phyloP scores from a whole-genome alignment of 176 grass and related monocot genomes.

The Lolium multiflorum region DNA sequence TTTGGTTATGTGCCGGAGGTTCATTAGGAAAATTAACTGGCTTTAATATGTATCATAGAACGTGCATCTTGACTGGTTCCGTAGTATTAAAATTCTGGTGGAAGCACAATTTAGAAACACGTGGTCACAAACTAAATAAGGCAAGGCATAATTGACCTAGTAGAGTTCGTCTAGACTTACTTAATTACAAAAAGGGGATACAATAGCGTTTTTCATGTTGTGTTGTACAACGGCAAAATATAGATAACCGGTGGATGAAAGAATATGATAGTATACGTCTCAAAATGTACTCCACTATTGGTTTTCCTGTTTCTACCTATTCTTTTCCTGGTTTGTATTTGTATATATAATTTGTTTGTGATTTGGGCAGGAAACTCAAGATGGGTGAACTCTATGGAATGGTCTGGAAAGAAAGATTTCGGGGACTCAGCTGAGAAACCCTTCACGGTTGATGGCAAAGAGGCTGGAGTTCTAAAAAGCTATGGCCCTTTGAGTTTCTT shows the following conservation, averaged over 20 bases:
- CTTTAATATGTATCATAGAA: too few species aligned
- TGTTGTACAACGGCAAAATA: background rate
- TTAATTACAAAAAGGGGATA: background rate
- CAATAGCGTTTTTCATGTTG: background rate
- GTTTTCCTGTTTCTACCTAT: slow-evolving; percentile 2
- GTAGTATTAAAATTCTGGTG: background rate
- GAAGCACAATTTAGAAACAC: background rate
- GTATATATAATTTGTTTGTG: slow-evolving; percentile 2
- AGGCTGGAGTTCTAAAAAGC: slow-evolving; percentile 83
- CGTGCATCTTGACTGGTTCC: background rate
- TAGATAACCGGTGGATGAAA: background rate
- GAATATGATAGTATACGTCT: background rate
- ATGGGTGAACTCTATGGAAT: slow-evolving; percentile 96
- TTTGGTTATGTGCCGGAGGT: background rate
- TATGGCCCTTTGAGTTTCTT: slow-evolving; percentile 86
- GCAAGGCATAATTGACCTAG: background rate
- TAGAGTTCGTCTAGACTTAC: background rate
- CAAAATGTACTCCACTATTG: slow-evolving; percentile 13
- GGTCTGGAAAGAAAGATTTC: slow-evolving; percentile 80
- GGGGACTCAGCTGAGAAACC: slow-evolving; percentile 63
- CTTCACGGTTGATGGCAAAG: slow-evolving; percentile 70
- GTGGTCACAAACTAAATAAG: background rate
- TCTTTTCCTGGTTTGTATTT: background rate
- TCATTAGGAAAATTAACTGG: slow-evolving; percentile 9
- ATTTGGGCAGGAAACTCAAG: slow-evolving; percentile 77